Conservation (phyloP, 352 stramenopile genomes). For the Globisporangium ultimum region DNA sequence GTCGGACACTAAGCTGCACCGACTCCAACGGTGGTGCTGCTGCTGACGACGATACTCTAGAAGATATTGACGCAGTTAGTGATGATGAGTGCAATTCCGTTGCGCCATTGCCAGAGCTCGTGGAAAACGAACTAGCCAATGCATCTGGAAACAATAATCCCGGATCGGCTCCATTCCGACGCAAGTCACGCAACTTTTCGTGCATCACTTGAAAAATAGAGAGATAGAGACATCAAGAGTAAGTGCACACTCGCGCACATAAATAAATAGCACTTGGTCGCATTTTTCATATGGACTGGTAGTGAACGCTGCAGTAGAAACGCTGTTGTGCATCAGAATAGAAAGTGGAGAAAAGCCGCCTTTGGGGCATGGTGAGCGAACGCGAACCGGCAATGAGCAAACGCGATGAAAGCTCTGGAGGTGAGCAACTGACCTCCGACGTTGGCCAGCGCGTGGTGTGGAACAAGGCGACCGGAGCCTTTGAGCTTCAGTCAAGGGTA, state of each 20-base stretch:
- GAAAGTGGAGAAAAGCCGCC: background rate
- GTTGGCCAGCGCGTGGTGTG: constrained; percentile 9
- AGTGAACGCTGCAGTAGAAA: no score
- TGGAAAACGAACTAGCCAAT: background rate
- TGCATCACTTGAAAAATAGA: background rate
- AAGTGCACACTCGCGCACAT: background rate
- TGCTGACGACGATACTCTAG: background rate
- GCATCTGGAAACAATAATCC: background rate
- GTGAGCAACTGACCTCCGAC: no score
- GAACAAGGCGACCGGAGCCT: constrained; percentile 6
- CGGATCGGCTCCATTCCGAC: constrained; percentile 9
- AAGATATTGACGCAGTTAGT: background rate
- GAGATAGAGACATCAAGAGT: background rate
- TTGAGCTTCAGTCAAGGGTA: constrained; percentile 5
- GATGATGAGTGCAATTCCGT: background rate
- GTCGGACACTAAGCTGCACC: constrained; percentile 7
- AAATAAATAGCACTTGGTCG: no score
- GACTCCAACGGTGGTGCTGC: constrained; percentile 2
- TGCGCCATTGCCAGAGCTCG: background rate
- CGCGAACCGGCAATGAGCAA: no score
- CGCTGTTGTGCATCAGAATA: no score
- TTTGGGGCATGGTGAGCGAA: background rate
- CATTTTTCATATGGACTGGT: no score
- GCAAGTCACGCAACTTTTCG: constrained; percentile 3
- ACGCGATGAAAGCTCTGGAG: background rate